A percentile compares a stretch with the other conserved stretches of the same genome.
These are phyloP conservation scores for Quercus dentata DNA, from an alignment of 306 rosid genomes.

Conservation along the genomic window DNA sequence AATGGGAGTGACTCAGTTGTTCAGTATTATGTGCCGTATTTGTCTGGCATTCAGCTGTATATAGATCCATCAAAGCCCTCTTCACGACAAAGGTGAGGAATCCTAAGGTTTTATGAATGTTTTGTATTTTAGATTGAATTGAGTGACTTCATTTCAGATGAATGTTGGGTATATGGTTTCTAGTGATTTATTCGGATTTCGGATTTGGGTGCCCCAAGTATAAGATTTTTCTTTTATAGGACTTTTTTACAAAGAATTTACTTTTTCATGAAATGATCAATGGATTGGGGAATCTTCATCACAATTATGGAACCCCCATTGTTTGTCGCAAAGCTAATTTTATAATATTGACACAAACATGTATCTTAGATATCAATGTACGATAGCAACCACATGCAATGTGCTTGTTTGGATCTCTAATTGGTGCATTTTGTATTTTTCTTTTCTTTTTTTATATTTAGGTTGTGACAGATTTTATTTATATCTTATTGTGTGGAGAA, in stretches of 20 bases:
- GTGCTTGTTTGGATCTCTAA: not conserved
- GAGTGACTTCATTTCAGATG: too few relatives aligned
- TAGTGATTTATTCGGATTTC: not conserved
- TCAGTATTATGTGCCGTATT: constrained; percentile 81
- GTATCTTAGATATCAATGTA: not conserved
- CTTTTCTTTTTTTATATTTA: not conserved
- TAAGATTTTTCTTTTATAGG: not conserved
- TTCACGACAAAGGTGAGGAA: constrained; percentile 50
- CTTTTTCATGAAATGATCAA: not conserved
- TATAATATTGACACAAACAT: not conserved
- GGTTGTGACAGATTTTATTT: not conserved
- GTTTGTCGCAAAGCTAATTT: not conserved
- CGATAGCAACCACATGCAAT: not conserved
- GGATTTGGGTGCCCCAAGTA: not conserved
- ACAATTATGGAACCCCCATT: not conserved
- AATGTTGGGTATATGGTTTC: not conserved
- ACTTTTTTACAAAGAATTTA: not conserved
- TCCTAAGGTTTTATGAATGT: not conserved
- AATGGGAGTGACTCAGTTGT: constrained; percentile 76
- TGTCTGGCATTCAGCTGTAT: constrained; percentile 88
- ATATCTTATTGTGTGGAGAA: not conserved
- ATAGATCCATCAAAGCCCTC: constrained; percentile 64
- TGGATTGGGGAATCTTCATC: too few relatives aligned
- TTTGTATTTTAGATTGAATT: not conserved
- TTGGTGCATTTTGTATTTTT: not conserved